These are phyloP conservation scores for Gossypium thurberi DNA, from an alignment of 345 rosid species.

Conservation along the genomic window DNA sequence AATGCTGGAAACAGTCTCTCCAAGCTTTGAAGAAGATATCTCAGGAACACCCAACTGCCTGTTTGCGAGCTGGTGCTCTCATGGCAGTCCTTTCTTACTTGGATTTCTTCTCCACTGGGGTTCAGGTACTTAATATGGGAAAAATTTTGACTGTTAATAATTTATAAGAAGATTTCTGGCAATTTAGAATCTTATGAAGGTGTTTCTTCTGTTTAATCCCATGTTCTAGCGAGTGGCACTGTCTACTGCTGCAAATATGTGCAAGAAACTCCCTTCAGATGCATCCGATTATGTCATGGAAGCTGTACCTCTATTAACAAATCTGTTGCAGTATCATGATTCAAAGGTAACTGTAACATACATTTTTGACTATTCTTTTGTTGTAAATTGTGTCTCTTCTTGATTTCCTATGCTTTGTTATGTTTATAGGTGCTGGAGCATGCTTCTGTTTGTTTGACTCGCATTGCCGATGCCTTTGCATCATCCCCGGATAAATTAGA, in stretches of 20 bases:
- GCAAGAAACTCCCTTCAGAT: constrained; percentile 98
- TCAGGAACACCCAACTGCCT: constrained; percentile 99
- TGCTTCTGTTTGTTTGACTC: constrained; percentile 96
- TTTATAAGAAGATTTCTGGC: not conserved
- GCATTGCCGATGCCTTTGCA: constrained; percentile 96
- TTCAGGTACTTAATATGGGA: constrained; percentile 54
- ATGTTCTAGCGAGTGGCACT: constrained; percentile 79
- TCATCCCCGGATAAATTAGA: constrained; percentile 85
- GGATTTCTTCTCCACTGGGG: constrained; percentile 99
- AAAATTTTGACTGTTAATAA: not conserved
- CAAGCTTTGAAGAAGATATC: constrained; percentile 99
- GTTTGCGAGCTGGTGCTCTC: constrained; percentile 96
- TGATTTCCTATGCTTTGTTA: constrained; percentile 7
- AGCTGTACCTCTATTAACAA: constrained; percentile 95
- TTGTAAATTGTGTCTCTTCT: constrained; percentile 1
- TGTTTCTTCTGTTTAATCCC: not conserved
- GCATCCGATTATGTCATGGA: constrained; percentile 99
- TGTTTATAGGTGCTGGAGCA: constrained; percentile 82
- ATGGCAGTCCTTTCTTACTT: constrained; percentile 99
- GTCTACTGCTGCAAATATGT: constrained; percentile 99
- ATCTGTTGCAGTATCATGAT: constrained; percentile 96
- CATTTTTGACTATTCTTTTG: not conserved
- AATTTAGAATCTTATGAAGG: not conserved
- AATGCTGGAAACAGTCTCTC: constrained; percentile 53
- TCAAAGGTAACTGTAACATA: constrained; percentile 47